These are phyloP conservation scores for Nicotiana obtusifolia DNA, from an alignment of 257 asterid species.

Conservation along the genomic window DNA sequence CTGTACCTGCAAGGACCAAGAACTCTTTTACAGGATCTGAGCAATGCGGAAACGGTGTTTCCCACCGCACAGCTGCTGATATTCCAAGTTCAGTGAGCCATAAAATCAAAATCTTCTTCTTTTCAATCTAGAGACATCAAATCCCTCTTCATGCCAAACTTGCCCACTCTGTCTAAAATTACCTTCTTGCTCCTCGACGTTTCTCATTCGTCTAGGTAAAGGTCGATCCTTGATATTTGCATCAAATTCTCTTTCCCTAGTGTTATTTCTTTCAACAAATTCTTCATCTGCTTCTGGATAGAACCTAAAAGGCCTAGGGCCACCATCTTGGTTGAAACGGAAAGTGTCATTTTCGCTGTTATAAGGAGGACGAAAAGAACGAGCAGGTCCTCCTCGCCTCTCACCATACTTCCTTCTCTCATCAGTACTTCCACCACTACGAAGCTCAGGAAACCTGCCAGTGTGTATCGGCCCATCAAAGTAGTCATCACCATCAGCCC, in stretches of 20 bases:
- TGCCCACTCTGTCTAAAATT: conserved; percentile 46
- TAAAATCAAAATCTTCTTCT: conserved; percentile 65
- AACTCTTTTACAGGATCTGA: not conserved
- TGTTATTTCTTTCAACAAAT: conserved; percentile 53
- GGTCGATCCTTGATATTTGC: conserved; percentile 54
- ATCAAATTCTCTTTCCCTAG: conserved; percentile 73
- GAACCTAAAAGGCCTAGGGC: conserved; percentile 59
- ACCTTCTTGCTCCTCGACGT: conserved; percentile 57
- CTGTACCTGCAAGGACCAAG: not conserved
- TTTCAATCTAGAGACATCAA: conserved; percentile 53
- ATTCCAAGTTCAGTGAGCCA: not conserved
- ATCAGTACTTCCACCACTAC: conserved; percentile 45
- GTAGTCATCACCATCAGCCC: conserved; percentile 47
- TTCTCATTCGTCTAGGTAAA: conserved; percentile 47
- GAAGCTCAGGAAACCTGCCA: conserved; percentile 39
- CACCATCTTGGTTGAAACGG: conserved; percentile 49
- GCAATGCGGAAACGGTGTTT: not conserved
- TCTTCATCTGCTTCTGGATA: conserved; percentile 50
- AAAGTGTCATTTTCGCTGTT: conserved; percentile 39
- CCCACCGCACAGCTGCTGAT: not conserved
- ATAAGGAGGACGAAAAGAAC: conserved; percentile 49
- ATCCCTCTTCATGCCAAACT: conserved; percentile 67
- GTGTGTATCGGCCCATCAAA: conserved; percentile 39
- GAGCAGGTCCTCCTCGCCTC: conserved; percentile 43
- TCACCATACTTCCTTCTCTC: conserved; percentile 71